These are phyloP conservation scores for Cystobasidium onofrii DNA, from an alignment of 768 basidiomycete genomes.

Conservation along the genomic window DNA sequence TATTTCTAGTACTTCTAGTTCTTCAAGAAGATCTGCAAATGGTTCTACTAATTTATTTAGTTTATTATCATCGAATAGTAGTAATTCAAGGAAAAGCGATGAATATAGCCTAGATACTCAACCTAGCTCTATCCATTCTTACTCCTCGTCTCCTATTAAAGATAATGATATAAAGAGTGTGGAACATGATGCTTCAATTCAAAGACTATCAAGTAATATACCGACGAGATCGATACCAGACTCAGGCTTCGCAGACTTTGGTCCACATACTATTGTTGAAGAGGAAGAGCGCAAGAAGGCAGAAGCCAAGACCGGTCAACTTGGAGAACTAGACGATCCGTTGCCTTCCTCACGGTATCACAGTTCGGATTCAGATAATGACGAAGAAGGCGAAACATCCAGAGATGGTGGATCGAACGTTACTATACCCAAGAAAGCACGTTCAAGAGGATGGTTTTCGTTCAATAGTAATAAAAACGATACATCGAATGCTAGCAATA, in stretches of 20 bases:
- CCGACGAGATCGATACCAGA: not conserved
- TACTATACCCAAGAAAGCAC: slow-evolving; percentile 11
- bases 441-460: slow-evolving; percentile 26
- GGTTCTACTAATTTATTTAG: not conserved
- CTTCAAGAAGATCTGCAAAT: not conserved
- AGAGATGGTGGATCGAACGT: slow-evolving; percentile 3
- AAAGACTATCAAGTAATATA: not conserved
- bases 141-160: not conserved
- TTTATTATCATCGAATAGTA: not conserved
- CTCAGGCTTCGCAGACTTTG: slow-evolving; percentile 19
- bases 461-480: not conserved
- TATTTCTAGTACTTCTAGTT: not conserved
- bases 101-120: not conserved
- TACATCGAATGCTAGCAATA: not conserved
- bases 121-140: not conserved
- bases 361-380: not conserved
- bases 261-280: slow-evolving; percentile 13
- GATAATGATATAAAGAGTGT: too few species aligned
- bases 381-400: not conserved
- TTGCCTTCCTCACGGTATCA: not conserved
- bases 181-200: not conserved
- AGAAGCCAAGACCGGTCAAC: not conserved
- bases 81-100: not conserved
- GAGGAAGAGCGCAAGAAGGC: not conserved
- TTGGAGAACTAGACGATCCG: not conserved